Base-by-base conservation (phyloP, 202 grass and related monocot genomes). In the Miscanthus sacchariflorus region DNA sequence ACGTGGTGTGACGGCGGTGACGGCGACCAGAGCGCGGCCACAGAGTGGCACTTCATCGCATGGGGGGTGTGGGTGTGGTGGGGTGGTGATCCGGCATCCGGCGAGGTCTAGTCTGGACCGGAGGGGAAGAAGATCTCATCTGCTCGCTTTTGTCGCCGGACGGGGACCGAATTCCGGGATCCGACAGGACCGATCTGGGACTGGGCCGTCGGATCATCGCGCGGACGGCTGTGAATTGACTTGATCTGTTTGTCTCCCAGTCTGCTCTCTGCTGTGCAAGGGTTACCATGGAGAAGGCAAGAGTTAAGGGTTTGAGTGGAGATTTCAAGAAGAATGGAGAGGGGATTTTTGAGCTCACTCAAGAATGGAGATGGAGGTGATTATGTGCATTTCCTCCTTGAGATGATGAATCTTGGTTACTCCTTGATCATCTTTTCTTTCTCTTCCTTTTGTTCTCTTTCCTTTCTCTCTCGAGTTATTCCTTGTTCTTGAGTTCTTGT, bases 41-140 rank as follows among this genome's bases (percentile, higher is more conserved):
- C 96, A 66, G 93, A 98, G 52, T 91, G 82, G 89, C 93, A 98
- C 90, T 96, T 98, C 96, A 96, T 98, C 52, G 36, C 81, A 74
- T 74, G 50, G 81, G n/a, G 14, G 19, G 6, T 4, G 76, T 0
- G 21, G 7, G 2, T 61, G 49, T 11, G 30, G 21, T 63, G 59
- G 23, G 42, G 42, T 46, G 33, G 49, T 33, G 80, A 23, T 72
- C 81, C 35, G 36, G 69, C 58, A 63, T 24, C 52, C 48, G 81
- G 58, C 21, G 58, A 63, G n/a, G 58, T 10, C 21, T 19, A 33
- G 80, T 35, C 25, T 82, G 17, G 15, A 42, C 68, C 12, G 30
- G 66, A 39, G 18, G 49, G 38, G 38, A 18, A 19, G 59, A 70
- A 61, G 69, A 84, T 84, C 81, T 83, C 50, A 56, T 40, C 48